Base-by-base conservation (phyloP, 1,284 basidiomycete species). In the Thelephora terrestris region DNA sequence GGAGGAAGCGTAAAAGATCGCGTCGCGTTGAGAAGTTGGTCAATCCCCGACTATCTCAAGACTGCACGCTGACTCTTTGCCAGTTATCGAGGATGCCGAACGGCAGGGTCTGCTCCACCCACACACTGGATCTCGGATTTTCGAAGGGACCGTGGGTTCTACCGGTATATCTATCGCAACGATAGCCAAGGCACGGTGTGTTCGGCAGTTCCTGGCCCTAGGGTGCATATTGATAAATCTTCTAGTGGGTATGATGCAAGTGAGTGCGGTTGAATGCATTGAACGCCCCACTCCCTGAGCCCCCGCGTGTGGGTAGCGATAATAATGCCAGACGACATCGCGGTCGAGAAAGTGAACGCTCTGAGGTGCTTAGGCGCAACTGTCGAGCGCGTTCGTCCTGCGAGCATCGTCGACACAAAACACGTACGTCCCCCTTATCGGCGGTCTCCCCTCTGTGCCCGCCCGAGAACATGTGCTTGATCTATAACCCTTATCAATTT, bases 1-100 rank as follows among this genome's bases (percentile, higher is more conserved):
- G 96, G 93, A 16, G 96, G 96, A 20, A 97, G 92, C 49, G 89
- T 98, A 42, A 99, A 99, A 66, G 96, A 99, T 64, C 79, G 96
- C 20, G 94, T 99, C 10, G 95, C 94, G 0, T 65, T 98, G 47
- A 78, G 82, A 62, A 92, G 91, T 94, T 58, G 51, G 78, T 66
- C 18, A 16, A 4, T 4, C 42, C 34, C 45, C 21, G 45, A 21
- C 14, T n/a, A 6, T 29, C 35, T 23, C 34, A 10, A 21, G 9
- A 32, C 23, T 23, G 4, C 24, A 46, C 25, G 7, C n/a, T 20
- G 7, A 21, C 17, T 25, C 6, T 17, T 24, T 7, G 18, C 25
- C 50, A 95, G 91, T 97, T 71, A 91, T 97, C 54, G 78, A 91
- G 52, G 90, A 97, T 60, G 96, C 96, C 0, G 96, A 99, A 64